Base-by-base conservation (phyloP, 2,329 filamentous ascomycete species). In the Ophiognomonia clavigignenti-juglandacearum region DNA sequence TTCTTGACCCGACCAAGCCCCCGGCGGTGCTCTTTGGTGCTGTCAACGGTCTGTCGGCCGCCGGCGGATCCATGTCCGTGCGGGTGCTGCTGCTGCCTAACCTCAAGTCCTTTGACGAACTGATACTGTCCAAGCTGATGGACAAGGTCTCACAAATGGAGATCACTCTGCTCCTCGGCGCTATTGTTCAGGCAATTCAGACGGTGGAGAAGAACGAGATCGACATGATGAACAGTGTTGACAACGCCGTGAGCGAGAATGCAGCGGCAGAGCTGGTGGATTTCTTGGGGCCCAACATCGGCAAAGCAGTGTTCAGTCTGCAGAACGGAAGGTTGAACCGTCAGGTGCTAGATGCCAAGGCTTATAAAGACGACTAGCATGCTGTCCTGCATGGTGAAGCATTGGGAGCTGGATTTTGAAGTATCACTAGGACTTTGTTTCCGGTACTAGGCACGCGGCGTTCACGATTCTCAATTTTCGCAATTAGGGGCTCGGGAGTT, bases 11-110 rank as follows among this genome's bases (percentile, higher is more conserved):
- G 0, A 82, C 83, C 36, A 89, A 91, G 60, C 83, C 90, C 0
- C 79, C 90, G 0, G 82, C 87, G 2, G 85, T 92, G 1, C 88
- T 96, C 59, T 98, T 93, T 62, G 93, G 93, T 37, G 89, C 92
- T 6, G 77, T 98, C 19, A 78, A 83, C 24, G 92, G 91, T 1
- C 72, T 98, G 3, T 76, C 85, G 2, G 82, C 85, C 2, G 84
- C 95, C 20, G 89, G 90, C 22, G 90, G 78, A 0, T 69, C 75
- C 19, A 78, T 81, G 58, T 74, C 76, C 7, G 72, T 82, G 29
- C 74, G 77, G 11, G 68, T 82, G 2, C 64, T 82, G 26, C 69
- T 80, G 11, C 63, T 82, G 27, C 73, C 75, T 16, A 79, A 79
- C 55, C 66, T 82, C 37, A 74, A 75, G 55, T 67, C 66, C 13